Percentiles rank a stretch among this genome's conserved stretches.
Conservation (phyloP, 768 basidiomycete genomes). For the Xerocomus potaroensis region DNA sequence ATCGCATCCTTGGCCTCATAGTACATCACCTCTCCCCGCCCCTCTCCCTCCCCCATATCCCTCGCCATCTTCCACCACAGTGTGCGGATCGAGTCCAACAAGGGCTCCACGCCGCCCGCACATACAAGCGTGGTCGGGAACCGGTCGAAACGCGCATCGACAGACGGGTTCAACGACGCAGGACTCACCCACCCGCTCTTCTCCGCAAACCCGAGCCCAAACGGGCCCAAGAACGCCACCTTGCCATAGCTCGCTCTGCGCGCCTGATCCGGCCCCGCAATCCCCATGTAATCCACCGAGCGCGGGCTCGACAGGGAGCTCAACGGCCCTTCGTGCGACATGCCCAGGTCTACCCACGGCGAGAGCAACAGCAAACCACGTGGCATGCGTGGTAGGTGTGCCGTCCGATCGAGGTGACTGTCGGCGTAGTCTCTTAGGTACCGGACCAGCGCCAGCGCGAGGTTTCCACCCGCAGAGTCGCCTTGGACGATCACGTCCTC, state of each 20-base stretch:
- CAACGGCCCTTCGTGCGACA: conserved; percentile 25
- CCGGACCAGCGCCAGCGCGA: conserved; percentile 38
- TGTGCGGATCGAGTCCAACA: conserved; percentile 50
- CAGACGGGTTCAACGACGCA: conserved; percentile 40
- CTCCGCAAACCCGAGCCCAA: conserved; percentile 43
- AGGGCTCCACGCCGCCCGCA: conserved; percentile 53
- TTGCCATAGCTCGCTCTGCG: conserved; percentile 1
- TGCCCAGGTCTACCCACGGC: conserved; percentile 25
- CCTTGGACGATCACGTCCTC: conserved; percentile 44
- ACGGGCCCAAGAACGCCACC: conserved; percentile 45
- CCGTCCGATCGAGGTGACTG: conserved; percentile 12
- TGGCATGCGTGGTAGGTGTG: conserved; percentile 20
- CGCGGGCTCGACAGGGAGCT: conserved; percentile 35
- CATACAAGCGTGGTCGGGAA: conserved; percentile 62
- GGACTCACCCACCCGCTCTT: conserved; percentile 59
- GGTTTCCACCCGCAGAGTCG: conserved; percentile 53
- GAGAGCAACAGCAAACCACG: conserved; percentile 34
- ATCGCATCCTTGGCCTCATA: conserved; percentile 48
- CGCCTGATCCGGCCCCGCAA: neutral
- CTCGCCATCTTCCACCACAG: conserved; percentile 47
- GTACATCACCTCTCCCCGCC: conserved; percentile 39
- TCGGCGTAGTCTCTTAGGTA: conserved; percentile 30
- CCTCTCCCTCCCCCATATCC: conserved; percentile 46
- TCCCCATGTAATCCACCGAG: conserved; percentile 26
- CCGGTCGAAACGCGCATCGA: conserved; percentile 42